phyloP scores from a whole-genome alignment of 2,329 filamentous ascomycete genomes.

The Aulographum hederae region DNA sequence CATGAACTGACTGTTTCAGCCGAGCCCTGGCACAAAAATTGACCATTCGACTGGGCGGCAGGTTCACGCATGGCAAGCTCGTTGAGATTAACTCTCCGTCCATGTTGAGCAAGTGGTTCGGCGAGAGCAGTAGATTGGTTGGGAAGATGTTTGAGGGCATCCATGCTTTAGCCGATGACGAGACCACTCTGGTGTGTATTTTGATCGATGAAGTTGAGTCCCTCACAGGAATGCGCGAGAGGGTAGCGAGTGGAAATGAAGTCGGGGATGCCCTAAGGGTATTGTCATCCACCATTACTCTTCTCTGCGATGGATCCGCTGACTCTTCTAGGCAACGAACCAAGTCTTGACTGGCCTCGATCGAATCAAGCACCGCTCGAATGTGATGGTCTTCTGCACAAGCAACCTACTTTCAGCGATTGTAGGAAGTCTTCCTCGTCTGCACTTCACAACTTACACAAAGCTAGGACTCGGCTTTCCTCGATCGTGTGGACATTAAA shows the following conservation, averaged over 20 bases:
- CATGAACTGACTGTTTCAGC: no score
- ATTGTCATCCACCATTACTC: no score
- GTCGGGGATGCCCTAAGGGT: conserved; percentile 27
- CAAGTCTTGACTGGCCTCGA: conserved; percentile 30
- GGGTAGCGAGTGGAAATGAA: conserved; percentile 20
- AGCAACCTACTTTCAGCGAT: conserved; percentile 28
- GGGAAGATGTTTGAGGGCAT: conserved; percentile 24
- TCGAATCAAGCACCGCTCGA: conserved; percentile 20
- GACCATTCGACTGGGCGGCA: conserved; percentile 22
- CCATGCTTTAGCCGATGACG: conserved; percentile 17
- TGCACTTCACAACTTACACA: conserved; percentile 3
- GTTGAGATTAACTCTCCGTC: conserved; percentile 27
- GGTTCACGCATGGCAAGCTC: conserved; percentile 18
- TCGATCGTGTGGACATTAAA: conserved; percentile 30
- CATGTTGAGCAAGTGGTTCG: conserved; percentile 28
- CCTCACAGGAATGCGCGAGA: conserved; percentile 25
- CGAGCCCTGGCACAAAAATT: conserved; percentile 32
- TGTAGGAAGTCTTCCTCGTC: conserved; percentile 7
- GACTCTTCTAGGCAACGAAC: conserved; percentile 29
- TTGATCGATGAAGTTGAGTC: conserved; percentile 33
- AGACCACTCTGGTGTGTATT: conserved; percentile 23
- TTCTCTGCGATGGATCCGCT: no score
- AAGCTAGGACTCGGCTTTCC: conserved; percentile 24
- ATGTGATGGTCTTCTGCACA: conserved; percentile 31
- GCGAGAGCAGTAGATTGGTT: conserved; percentile 27